Evolutionary conservation across 2,329 filamentous ascomycete species (phyloP).

Genomic region (Colletotrichum sp.): DNA sequence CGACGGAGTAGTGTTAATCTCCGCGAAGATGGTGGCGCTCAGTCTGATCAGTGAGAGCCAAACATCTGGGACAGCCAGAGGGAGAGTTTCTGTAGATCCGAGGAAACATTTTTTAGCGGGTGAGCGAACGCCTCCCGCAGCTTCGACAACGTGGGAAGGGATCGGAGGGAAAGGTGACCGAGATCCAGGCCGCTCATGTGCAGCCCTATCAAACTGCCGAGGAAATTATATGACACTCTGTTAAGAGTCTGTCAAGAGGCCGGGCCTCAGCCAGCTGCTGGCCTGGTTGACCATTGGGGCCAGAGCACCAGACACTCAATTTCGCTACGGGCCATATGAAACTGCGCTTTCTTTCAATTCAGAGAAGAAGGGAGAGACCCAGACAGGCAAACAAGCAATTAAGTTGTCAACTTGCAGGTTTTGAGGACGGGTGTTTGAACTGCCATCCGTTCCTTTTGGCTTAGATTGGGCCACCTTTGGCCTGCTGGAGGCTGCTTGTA

Average conservation of each 20-base stretch:
- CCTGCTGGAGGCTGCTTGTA: background rate
- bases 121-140: background rate
- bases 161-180: background rate
- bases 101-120: background rate
- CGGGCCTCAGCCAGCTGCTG: background rate
- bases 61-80: background rate
- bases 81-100: background rate
- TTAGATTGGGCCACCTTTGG: background rate
- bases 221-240: background rate
- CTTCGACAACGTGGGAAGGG: background rate
- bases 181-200: background rate
- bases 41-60: background rate
- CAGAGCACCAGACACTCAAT: background rate
- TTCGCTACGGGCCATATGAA: background rate
- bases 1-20: too few relatives aligned
- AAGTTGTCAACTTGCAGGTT: background rate
- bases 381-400: background rate
- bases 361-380: too few relatives aligned
- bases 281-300: background rate
- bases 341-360: background rate
- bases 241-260: background rate
- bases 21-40: background rate
- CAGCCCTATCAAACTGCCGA: background rate
- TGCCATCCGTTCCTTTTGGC: slow-evolving; percentile 15
- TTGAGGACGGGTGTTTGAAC: background rate